Evolutionary conservation across 106 monocot species (phyloP), one percentile per base, ranked within the genome.

Genomic region (Apostasia shenzhenica): DNA sequence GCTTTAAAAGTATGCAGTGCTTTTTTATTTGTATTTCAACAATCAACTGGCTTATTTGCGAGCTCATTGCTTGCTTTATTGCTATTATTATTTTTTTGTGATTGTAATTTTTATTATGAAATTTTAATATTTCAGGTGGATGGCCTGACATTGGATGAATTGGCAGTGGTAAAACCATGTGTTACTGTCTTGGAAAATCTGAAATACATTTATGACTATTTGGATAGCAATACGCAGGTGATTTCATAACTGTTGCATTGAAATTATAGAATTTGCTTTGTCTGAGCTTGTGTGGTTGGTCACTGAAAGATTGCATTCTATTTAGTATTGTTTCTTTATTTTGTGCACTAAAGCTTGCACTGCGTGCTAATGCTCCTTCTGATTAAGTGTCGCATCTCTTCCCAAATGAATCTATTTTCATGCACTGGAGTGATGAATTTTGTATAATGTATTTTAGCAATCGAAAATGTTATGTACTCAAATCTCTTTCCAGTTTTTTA

Each of bases 171-270:
- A 39, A 74, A 54, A 67, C 92, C 95, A 41, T 86, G 88, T 75
- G 54, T 97, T 42, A 63, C 89, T 54, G 84, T 83, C 14, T 50
- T 95, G 42, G 71, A 79, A 59, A 80, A 48, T 70, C 45, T 92
- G 60, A 74, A 71, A 6, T 49, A 72, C 72, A 14, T 87, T 41
- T 92, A 84, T 63, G 51, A 67, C 56, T 64, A 42, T 61, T 81
- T 89, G 81, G 65, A 75, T 56, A 67, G 55, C 52, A 81, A 87
- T 42, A 75, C 61, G 4, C 89, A 97, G 92, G 95, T 97, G 39
- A 40, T 9, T 70, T 38, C 62, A 41, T 46, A 48, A 14, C 54
- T 56, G 42, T 45, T 53, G 2, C 53, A 40, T 48, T 65, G 14
- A 65, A 45, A 48, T 65, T 48, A 48, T 48, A 48, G 13, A 45